phyloP scores from a whole-genome alignment of 2,329 filamentous ascomycete species.

The Stemphylium beticola region DNA sequence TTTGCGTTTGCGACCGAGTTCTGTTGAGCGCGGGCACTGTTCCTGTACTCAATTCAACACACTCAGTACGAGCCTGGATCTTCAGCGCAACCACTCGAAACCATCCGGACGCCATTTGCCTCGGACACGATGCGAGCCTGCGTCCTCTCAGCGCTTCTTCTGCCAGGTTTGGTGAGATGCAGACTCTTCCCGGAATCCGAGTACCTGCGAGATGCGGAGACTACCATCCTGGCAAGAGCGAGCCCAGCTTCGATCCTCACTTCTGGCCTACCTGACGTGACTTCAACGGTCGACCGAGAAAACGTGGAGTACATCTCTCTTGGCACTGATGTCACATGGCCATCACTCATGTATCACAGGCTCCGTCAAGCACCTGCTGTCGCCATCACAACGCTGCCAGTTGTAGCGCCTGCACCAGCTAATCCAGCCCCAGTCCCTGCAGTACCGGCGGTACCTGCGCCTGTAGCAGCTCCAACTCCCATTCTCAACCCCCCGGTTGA shows the following conservation, averaged over 20 bases:
- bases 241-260: slow-evolving; percentile 10
- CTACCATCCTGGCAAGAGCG: slow-evolving; percentile 2
- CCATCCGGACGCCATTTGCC: too few species aligned
- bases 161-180: background rate
- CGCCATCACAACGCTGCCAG: background rate
- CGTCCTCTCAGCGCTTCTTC: background rate
- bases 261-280: background rate
- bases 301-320: slow-evolving; percentile 1
- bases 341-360: slow-evolving; percentile 12
- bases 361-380: slow-evolving; percentile 19
- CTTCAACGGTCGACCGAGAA: background rate
- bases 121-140: slow-evolving; percentile 1
- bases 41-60: background rate
- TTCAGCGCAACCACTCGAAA: background rate
- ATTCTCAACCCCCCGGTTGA: slow-evolving; percentile 5
- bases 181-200: background rate
- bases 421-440: background rate
- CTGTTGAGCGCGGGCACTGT: too few species aligned
- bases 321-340: background rate
- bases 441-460: slow-evolving; percentile 2
- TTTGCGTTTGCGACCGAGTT: background rate
- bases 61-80: background rate
- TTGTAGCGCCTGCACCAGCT: slow-evolving; percentile 1
- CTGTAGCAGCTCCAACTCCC: slow-evolving; percentile 4
- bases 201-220: background rate